A percentile compares a stretch with the other conserved stretches of the same genome.
Evolutionary conservation across 2,329 filamentous ascomycete species (phyloP).

Genomic region (Trichoderma simmonsii): DNA sequence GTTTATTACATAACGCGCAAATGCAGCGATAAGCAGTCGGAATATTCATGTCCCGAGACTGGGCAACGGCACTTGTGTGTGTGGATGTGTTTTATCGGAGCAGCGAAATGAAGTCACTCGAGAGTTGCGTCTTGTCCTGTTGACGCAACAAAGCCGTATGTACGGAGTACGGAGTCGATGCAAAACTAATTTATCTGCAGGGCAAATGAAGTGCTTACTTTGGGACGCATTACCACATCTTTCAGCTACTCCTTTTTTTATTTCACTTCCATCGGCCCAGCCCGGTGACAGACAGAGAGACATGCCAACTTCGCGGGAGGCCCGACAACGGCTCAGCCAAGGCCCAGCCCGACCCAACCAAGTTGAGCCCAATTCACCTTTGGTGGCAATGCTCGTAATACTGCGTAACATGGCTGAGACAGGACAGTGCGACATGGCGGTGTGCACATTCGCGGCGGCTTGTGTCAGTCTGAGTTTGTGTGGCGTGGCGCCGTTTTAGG

Average conservation of each 20-base stretch:
- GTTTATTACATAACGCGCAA: background rate
- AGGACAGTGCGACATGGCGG: conserved; percentile 15
- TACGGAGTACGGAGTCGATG: background rate
- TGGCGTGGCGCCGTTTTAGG: background rate
- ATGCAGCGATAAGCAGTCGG: background rate
- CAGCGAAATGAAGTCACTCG: background rate
- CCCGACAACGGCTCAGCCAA: background rate
- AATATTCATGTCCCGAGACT: background rate
- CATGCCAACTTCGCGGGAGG: background rate
- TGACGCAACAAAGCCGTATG: background rate
- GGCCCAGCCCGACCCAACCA: too few relatives aligned
- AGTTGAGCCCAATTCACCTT: background rate
- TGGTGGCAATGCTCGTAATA: background rate
- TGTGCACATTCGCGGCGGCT: background rate
- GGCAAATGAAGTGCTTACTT: background rate
- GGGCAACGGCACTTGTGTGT: background rate
- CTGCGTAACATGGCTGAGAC: background rate
- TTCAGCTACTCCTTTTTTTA: background rate
- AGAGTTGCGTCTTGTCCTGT: background rate
- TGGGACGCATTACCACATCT: background rate
- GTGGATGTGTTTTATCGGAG: background rate
- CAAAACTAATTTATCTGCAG: background rate
- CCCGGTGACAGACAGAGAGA: background rate
- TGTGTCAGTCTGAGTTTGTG: background rate
- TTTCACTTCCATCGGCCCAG: background rate